Percentiles rank a stretch among this genome's conserved stretches.
phyloP scores from a whole-genome alignment of 352 stramenopile species.

The Globisporangium megalacanthum region DNA sequence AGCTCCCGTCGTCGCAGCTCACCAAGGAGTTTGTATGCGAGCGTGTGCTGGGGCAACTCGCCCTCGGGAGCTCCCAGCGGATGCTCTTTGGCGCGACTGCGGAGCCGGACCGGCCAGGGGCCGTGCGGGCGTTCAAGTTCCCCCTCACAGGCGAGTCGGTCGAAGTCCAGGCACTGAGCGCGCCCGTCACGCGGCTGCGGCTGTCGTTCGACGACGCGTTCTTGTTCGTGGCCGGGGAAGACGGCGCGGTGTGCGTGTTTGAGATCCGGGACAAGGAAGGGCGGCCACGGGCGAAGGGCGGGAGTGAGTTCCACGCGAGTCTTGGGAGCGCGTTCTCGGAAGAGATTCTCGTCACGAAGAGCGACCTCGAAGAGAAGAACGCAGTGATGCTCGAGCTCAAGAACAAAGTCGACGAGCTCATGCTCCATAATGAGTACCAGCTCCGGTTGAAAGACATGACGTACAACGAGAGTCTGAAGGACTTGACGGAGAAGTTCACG shows the following conservation, averaged over 20 bases:
- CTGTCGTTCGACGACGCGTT: slow-evolving; percentile 87
- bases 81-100: slow-evolving; percentile 86
- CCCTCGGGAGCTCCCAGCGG: slow-evolving; percentile 75
- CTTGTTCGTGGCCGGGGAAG: slow-evolving; percentile 85
- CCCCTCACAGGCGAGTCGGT: slow-evolving; percentile 88
- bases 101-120: slow-evolving; percentile 70
- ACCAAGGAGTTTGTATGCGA: slow-evolving; percentile 82
- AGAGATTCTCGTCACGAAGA: slow-evolving; percentile 86
- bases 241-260: slow-evolving; percentile 84
- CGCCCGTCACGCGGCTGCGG: slow-evolving; percentile 71
- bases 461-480: slow-evolving; percentile 93
- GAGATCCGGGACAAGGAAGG: slow-evolving; percentile 87
- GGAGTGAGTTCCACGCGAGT: slow-evolving; percentile 15
- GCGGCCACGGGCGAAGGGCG: slow-evolving; percentile 34
- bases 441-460: slow-evolving; percentile 94
- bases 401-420: slow-evolving; percentile 93
- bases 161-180: slow-evolving; percentile 82
- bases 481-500: slow-evolving; percentile 91
- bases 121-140: slow-evolving; percentile 85
- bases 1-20: slow-evolving; percentile 71
- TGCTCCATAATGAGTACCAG: slow-evolving; percentile 94
- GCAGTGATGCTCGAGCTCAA: slow-evolving; percentile 90
- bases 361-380: slow-evolving; percentile 92
- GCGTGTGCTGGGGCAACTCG: slow-evolving; percentile 77
- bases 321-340: slow-evolving; percentile 49